Evolutionary conservation across 2,329 filamentous ascomycete species (phyloP).

Genomic region (Fusarium kyushuense): DNA sequence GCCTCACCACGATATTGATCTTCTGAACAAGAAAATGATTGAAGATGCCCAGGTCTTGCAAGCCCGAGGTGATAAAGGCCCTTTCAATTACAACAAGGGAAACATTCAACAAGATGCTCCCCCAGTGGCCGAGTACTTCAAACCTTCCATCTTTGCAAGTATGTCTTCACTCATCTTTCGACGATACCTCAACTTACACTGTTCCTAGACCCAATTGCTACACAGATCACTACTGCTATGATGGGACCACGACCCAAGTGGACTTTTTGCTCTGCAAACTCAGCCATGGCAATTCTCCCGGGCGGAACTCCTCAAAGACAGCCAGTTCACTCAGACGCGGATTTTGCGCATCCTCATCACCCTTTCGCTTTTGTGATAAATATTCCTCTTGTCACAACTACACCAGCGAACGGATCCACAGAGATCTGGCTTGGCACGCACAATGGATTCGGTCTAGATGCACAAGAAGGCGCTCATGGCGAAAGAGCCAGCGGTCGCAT

Average conservation of each 20-base stretch:
- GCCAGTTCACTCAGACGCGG: conserved; percentile 70
- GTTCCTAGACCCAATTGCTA: conserved; percentile 65
- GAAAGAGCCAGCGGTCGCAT: conserved; percentile 66
- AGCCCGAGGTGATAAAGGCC: conserved; percentile 63
- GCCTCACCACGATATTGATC: conserved; percentile 63
- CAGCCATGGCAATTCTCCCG: conserved; percentile 64
- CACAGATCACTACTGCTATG: conserved; percentile 66
- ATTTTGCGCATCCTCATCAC: conserved; percentile 66
- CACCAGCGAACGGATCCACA: conserved; percentile 65
- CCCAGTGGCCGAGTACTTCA: conserved; percentile 62
- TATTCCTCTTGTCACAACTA: conserved; percentile 63
- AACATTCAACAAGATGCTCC: conserved; percentile 73
- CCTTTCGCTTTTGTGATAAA: conserved; percentile 69
- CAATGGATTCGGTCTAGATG: conserved; percentile 47
- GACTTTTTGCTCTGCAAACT: conserved; percentile 70
- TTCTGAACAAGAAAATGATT: conserved; percentile 69
- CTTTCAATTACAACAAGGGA: conserved; percentile 72
- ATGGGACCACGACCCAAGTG: conserved; percentile 67
- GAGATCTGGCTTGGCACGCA: conserved; percentile 72
- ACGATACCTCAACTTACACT: neutral
- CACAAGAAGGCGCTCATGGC: conserved; percentile 63
- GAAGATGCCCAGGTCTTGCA: conserved; percentile 66
- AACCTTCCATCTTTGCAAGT: conserved; percentile 67
- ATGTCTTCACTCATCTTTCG: conserved; percentile 18
- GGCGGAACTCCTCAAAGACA: conserved; percentile 58